Conservation (phyloP, 2,329 filamentous ascomycete species). For the Cladosporium sp. region DNA sequence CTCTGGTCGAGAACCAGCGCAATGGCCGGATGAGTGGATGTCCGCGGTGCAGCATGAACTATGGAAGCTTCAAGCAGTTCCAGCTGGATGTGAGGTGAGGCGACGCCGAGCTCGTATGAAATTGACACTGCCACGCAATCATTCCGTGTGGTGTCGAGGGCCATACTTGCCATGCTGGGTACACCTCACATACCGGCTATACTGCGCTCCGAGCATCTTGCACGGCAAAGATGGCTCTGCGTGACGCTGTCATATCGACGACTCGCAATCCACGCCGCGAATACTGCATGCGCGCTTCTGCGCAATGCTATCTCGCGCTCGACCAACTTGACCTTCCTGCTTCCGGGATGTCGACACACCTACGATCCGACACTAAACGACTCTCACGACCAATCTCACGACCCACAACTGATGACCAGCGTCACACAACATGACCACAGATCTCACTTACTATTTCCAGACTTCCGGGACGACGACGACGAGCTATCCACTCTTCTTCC, state of each 20-base stretch:
- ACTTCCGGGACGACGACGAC: background rate
- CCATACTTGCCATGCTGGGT: no score
- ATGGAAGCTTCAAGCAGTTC: constrained; percentile 78
- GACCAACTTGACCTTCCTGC: no score
- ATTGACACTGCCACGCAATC: background rate
- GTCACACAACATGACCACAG: background rate
- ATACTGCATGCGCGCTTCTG: no score
- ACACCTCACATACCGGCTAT: no score
- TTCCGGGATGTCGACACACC: no score
- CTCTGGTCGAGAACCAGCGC: constrained; percentile 68
- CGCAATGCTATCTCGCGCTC: no score
- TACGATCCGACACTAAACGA: background rate
- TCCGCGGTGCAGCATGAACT: constrained; percentile 58
- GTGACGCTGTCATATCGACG: no score
- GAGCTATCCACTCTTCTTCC: background rate
- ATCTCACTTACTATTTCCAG: background rate
- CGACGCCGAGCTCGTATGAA: background rate
- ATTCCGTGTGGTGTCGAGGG: no score
- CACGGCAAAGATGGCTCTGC: no score
- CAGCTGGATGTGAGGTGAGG: constrained; percentile 70
- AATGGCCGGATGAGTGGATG: constrained; percentile 66
- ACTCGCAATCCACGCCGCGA: no score
- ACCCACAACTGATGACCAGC: background rate
- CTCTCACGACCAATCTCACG: background rate
- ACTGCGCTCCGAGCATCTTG: no score